Base-by-base conservation (phyloP, 768 basidiomycete species). In the Tricholoma sp. region DNA sequence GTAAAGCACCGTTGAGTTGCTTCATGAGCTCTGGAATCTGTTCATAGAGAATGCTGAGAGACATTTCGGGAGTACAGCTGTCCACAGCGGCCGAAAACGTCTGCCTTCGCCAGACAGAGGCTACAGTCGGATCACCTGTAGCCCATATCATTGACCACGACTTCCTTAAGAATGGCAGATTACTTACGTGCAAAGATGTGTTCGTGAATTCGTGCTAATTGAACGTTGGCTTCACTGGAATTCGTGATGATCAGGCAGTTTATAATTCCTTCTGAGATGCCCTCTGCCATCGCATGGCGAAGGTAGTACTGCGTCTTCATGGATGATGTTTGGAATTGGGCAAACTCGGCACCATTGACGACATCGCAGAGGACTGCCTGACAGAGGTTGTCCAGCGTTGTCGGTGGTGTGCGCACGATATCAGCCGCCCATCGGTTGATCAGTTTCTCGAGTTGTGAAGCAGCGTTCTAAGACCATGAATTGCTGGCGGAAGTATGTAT, bases 391-490 rank as follows among this genome's bases (percentile, higher is more conserved):
- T 75, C 75, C 24, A 86, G 72, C 8, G 79, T 74, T 0, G 73
- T 74, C 11, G 83, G 85, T 6, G 84, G 84, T 15, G 68, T 66
- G 29, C 82, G 81, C 13, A 89, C 77, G 63, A 85, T 74, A 50
- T 91, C 89, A 49, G 88, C 86, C 3, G 91, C 90, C 90, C 90
- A 94, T 63, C 91, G 83, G 67, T 94, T 94, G 67, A 94, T 84
- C 48, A 84, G 75, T 50, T 89, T 83, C 65, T 94, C 92, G 20
- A 94, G 80, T 52, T 86, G 85, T 5, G 89, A 88, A 2, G 91
- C 91, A 8, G 87, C 77, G 61, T 89, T 93, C 90, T 94, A 63
- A 24, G 50, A 18, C 50, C 41, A 57, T 24, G 53, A 47, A 49
- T 41, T 37, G 12, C 31, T 57, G 48, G 61, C n/a, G 56, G 15